Evolutionary conservation across 805 yeast species (phyloP), one percentile per base, ranked within the genome.

Genomic region (Kluyveromyces wickerhamii): DNA sequence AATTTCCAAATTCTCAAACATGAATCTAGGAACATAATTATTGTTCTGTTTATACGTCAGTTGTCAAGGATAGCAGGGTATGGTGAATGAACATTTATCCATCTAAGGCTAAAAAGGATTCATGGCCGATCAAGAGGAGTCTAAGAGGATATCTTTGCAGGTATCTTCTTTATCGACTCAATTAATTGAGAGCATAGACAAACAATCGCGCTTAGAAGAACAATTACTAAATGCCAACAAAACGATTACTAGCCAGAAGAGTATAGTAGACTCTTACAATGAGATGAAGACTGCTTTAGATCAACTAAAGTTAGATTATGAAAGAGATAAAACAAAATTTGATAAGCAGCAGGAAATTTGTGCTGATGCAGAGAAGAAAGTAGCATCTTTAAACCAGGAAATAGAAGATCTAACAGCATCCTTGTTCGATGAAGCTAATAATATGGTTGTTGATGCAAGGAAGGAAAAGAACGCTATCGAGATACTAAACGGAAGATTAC

Each of bases 371-470:
- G 44, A 45, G 31, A 35, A 38, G 39, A 42, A 42, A 38, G 78
- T 72, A 12, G 64, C 70, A 29, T 67, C 70, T 38, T 59, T 85
- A 33, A 73, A 79, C 41, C 72, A 68, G 21, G 95, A 85, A 52
- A 81, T 85, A 23, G 92, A 83, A 50, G 94, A 84, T 25, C 59
- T 85, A 30, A 74, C 87, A 1, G 84, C 79, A 1, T 74, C 87
- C 1, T 60, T 85, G 21, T 85, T 85, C 51, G 80, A 74, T 42
- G 92, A 86, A 51, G 95, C 95, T 10, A 85, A 85, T 52, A 69
- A 71, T 32, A 83, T 84, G 84, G 95, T 85, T 5, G 74, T 80
- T 32, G 74, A 77, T 41, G 95, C 94, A 0, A 73, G 83, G 40
- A 67, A 74, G 35, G 81, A 79, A 37, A 71, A 78, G 4, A 69